These are phyloP conservation scores for Nitzschia putrida DNA, from an alignment of 108 stramenopile genomes.

Conservation along the genomic window DNA sequence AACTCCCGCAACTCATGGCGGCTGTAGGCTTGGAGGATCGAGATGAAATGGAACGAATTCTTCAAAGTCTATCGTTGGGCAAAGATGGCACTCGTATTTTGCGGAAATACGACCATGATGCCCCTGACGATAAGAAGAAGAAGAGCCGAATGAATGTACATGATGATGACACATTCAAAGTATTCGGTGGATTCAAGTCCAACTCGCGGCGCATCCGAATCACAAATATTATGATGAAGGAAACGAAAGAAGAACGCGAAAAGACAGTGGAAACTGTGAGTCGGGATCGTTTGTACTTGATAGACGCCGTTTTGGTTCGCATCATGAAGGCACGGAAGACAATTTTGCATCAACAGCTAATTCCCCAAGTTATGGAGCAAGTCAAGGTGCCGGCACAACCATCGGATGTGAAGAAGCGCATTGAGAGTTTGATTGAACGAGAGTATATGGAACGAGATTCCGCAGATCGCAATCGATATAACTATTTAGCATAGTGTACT, in stretches of 20 bases:
- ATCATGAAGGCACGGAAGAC: slow-evolving; percentile 99
- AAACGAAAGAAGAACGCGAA: slow-evolving; percentile 88
- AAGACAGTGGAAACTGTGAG: slow-evolving; percentile 91
- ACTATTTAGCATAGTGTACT: slow-evolving; percentile 98
- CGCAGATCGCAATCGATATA: slow-evolving; percentile 86
- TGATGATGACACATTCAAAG: slow-evolving; percentile 75
- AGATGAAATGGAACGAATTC: slow-evolving; percentile 81
- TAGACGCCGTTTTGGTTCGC: slow-evolving; percentile 95
- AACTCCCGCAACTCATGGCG: slow-evolving; percentile 68
- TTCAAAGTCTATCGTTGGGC: slow-evolving; percentile 85
- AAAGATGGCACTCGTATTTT: slow-evolving; percentile 81
- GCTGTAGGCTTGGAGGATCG: slow-evolving; percentile 86
- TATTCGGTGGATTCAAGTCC: slow-evolving; percentile 80
- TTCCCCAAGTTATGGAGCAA: slow-evolving; percentile 91
- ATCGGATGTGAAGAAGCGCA: slow-evolving; percentile 92
- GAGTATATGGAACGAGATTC: slow-evolving; percentile 96
- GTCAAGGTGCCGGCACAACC: slow-evolving; percentile 88
- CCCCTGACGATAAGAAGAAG: slow-evolving; percentile 49
- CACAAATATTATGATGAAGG: slow-evolving; percentile 93
- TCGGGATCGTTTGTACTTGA: slow-evolving; percentile 91
- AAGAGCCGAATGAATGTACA: slow-evolving; percentile 69
- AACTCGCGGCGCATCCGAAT: slow-evolving; percentile 91
- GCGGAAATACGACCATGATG: slow-evolving; percentile 61
- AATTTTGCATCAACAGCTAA: slow-evolving; percentile 82
- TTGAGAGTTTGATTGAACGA: slow-evolving; percentile 96